phyloP scores from a whole-genome alignment of 768 basidiomycete species.

The Macrolepiota fuliginosa region DNA sequence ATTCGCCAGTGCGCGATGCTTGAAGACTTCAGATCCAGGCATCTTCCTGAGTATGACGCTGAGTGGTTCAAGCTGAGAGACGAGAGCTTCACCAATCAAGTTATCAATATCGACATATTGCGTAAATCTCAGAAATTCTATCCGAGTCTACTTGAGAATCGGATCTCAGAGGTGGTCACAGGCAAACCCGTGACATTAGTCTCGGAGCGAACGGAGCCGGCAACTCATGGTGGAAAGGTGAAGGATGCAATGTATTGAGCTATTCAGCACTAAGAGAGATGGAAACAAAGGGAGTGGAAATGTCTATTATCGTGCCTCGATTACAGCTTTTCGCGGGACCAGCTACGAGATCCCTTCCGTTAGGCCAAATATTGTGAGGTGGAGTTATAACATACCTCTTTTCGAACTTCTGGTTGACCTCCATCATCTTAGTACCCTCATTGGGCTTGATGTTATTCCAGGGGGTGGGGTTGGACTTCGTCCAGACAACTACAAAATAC shows the following conservation, averaged over 20 bases:
- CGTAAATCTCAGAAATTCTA: background rate
- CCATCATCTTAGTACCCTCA: constrained; percentile 70
- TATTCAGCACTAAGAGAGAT: background rate
- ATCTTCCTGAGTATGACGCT: background rate
- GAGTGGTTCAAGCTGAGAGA: background rate
- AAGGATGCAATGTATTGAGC: constrained; percentile 3
- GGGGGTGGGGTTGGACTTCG: constrained; percentile 78
- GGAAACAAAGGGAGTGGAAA: constrained; percentile 14
- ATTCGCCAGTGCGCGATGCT: background rate
- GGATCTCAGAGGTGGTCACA: background rate
- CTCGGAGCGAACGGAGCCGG: background rate
- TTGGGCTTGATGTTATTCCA: constrained; percentile 80
- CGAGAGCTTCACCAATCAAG: background rate
- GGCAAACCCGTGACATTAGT: background rate
- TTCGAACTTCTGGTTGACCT: constrained; percentile 72
- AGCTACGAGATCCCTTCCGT: constrained; percentile 41
- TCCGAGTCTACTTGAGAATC: background rate
- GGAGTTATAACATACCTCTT: constrained; percentile 51
- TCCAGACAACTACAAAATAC: constrained; percentile 46
- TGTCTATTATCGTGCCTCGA: constrained; percentile 14
- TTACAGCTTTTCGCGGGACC: constrained; percentile 75
- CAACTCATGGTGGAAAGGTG: background rate
- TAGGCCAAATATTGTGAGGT: constrained; percentile 4
- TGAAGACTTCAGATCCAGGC: background rate
- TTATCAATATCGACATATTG: background rate